phyloP scores from a whole-genome alignment of 2,329 filamentous ascomycete species.

The Neoscytalidium dimidiatum region DNA sequence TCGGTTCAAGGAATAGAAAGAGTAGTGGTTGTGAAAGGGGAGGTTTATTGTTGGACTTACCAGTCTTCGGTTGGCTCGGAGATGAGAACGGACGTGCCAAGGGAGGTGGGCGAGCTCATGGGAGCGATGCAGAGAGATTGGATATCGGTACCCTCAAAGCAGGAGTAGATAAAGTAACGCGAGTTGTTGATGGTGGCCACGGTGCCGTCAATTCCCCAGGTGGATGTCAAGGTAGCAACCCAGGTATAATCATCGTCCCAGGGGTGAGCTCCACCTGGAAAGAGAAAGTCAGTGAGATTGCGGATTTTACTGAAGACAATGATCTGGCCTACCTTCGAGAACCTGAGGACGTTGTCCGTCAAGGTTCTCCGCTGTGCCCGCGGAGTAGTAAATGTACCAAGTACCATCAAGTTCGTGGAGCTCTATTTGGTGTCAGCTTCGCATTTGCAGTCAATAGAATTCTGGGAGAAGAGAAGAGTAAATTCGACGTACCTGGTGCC shows the following conservation, averaged over 20 bases:
- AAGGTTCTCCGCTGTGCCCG: slow-evolving; percentile 49
- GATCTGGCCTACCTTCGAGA: slow-evolving; percentile 46
- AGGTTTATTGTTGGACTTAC: slow-evolving; percentile 22
- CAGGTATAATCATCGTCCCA: slow-evolving; percentile 56
- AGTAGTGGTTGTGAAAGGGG: neutral
- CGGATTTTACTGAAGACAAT: neutral
- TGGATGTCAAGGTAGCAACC: slow-evolving; percentile 48
- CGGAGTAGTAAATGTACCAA: slow-evolving; percentile 62
- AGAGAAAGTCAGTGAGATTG: neutral
- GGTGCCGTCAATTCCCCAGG: slow-evolving; percentile 58
- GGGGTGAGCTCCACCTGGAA: slow-evolving; percentile 51
- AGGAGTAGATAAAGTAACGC: slow-evolving; percentile 59
- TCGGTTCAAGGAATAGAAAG: neutral
- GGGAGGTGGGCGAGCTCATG: slow-evolving; percentile 44
- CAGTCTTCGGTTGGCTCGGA: slow-evolving; percentile 54
- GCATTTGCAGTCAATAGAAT: neutral
- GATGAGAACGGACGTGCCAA: slow-evolving; percentile 51
- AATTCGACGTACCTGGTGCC: slow-evolving; percentile 38
- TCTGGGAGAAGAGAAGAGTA: neutral
- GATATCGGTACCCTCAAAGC: slow-evolving; percentile 46
- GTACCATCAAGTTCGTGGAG: slow-evolving; percentile 36
- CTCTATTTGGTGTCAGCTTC: neutral
- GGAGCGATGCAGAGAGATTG: slow-evolving; percentile 46
- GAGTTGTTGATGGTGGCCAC: slow-evolving; percentile 51
- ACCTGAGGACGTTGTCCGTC: slow-evolving; percentile 56